Conservation (phyloP, 257 asterid genomes). For the Dorcoceras hygrometricum region DNA sequence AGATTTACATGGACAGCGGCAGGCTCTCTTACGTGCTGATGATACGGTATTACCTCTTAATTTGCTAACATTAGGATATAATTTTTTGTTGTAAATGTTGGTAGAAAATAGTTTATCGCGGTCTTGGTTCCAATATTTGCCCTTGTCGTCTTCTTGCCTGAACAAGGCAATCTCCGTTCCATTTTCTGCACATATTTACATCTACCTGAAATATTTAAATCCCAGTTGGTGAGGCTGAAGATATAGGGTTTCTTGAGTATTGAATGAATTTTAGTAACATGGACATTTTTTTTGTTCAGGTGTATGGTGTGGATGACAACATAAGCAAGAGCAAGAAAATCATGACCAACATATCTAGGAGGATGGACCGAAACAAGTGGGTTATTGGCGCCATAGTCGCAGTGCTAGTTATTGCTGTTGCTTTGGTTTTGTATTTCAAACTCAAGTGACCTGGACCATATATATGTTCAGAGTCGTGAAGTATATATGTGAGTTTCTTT, state of each 20-base stretch:
- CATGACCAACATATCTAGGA: constrained; percentile 54
- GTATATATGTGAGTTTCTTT: constrained; percentile 5
- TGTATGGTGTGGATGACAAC: constrained; percentile 73
- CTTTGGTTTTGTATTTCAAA: constrained; percentile 60
- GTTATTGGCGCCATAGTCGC: constrained; percentile 47
- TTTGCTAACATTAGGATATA: neutral
- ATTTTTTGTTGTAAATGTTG: neutral
- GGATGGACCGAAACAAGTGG: constrained; percentile 79
- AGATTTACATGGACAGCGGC: constrained; percentile 77
- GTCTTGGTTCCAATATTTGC: neutral
- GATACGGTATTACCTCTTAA: constrained; percentile 45
- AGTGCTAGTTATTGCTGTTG: constrained; percentile 45
- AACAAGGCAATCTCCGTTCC: neutral
- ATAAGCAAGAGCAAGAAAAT: constrained; percentile 58
- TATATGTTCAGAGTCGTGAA: neutral
- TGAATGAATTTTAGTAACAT: neutral
- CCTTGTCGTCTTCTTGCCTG: neutral
- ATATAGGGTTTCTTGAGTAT: neutral
- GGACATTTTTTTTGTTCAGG: constrained; percentile 31
- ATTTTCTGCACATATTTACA: neutral
- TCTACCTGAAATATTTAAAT: constrained; percentile 1
- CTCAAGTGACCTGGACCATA: constrained; percentile 37
- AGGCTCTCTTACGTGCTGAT: constrained; percentile 66
- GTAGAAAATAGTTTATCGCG: neutral
- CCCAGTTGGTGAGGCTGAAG: neutral